These are phyloP conservation scores for Glomus cerebriforme DNA, from an alignment of 192 early-diverging fungal genomes.

Conservation along the genomic window DNA sequence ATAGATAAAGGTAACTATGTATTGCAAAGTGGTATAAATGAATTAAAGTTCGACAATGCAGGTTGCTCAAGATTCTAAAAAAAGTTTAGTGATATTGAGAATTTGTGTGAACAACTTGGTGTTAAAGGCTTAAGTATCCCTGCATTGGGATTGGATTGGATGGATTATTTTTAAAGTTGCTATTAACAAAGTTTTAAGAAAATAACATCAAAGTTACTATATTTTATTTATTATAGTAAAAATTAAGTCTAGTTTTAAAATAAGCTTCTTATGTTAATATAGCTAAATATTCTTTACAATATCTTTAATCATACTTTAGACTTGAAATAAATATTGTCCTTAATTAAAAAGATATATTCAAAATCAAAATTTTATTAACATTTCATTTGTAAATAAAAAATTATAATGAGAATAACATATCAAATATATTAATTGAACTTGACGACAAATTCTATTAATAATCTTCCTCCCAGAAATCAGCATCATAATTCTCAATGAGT, in stretches of 20 bases:
- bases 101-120: slow-evolving; percentile 34
- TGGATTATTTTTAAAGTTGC: not conserved
- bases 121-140: slow-evolving; percentile 39
- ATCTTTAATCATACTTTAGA: no score
- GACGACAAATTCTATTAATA: not conserved
- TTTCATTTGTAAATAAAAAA: no score
- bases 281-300: no score
- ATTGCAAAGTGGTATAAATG: slow-evolving; percentile 29
- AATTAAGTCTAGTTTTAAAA: no score
- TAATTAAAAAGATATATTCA: no score
- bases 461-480: slow-evolving; percentile 19
- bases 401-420: no score
- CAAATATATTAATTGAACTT: no score
- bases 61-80: slow-evolving; percentile 36
- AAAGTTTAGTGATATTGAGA: slow-evolving; percentile 27
- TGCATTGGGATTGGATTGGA: slow-evolving; percentile 32
- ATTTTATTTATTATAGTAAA: slow-evolving; percentile 28
- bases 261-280: not conserved
- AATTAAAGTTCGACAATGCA: slow-evolving; percentile 38
- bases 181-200: slow-evolving; percentile 23
- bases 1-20: slow-evolving; percentile 39
- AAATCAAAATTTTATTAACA: no score
- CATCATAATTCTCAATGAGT: slow-evolving; percentile 62
- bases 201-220: slow-evolving; percentile 28
- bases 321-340: no score